These are phyloP conservation scores for Paramecium primaurelia DNA, from an alignment of 73 alveolate genomes.

Conservation along the genomic window DNA sequence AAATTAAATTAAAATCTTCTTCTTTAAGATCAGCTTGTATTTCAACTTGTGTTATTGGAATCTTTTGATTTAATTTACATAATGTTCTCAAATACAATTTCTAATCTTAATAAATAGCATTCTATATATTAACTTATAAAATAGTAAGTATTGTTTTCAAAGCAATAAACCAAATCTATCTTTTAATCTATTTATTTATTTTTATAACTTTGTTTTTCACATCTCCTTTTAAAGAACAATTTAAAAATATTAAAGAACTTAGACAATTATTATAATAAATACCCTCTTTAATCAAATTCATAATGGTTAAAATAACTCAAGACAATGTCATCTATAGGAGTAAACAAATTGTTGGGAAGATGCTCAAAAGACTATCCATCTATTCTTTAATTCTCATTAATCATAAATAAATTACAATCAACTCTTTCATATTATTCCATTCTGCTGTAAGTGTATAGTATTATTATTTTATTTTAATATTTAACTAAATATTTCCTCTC, in stretches of 20 bases:
- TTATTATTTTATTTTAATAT: neutral
- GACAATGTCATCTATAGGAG: neutral
- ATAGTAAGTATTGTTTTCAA: neutral
- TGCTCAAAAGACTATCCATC: neutral
- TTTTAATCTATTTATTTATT: neutral
- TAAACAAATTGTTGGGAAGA: neutral
- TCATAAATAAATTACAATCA: neutral
- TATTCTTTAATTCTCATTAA: conserved; percentile 16
- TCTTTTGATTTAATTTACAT: neutral
- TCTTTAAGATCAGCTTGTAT: conserved; percentile 27
- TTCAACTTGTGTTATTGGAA: neutral
- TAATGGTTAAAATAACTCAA: neutral
- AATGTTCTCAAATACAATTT: neutral
- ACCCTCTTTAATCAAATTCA: conserved; percentile 10
- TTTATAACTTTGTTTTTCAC: neutral
- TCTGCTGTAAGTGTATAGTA: neutral
- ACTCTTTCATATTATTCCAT: neutral
- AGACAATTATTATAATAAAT: neutral
- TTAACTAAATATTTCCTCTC: neutral
- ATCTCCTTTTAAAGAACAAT: neutral
- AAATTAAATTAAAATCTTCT: conserved; percentile 17
- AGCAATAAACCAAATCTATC: neutral
- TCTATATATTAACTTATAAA: neutral
- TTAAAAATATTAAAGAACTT: neutral
- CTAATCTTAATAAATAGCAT: neutral